Conservation (phyloP, 345 rosid genomes). For the Laguncularia racemosa region DNA sequence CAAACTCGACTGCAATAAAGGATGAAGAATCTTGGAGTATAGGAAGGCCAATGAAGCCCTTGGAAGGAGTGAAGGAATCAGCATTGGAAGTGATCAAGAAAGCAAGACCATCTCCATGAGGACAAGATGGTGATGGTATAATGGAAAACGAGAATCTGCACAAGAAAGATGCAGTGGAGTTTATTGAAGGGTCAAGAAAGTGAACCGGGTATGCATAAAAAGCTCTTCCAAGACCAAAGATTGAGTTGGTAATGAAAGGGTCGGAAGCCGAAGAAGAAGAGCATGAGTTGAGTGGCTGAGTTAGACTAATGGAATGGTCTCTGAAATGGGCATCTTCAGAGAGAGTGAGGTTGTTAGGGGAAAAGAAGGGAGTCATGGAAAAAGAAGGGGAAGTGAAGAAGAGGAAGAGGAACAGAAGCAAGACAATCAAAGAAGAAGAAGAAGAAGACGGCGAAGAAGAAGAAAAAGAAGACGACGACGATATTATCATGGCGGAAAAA, state of each 20-base stretch:
- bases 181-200: conserved; percentile 43
- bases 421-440: conserved; percentile 12
- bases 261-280: conserved; percentile 20
- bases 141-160: conserved; percentile 65
- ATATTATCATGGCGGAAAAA: conserved; percentile 8
- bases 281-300: conserved; percentile 45
- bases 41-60: conserved; percentile 67
- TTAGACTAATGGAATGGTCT: conserved; percentile 51
- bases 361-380: conserved; percentile 21
- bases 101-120: conserved; percentile 70
- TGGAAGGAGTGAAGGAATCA: conserved; percentile 50
- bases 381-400: conserved; percentile 15
- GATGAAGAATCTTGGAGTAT: conserved; percentile 43
- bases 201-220: conserved; percentile 47
- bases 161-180: conserved; percentile 53
- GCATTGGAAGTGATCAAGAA: conserved; percentile 74
- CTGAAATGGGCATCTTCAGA: conserved; percentile 57
- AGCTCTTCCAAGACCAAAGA: conserved; percentile 44
- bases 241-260: conserved; percentile 8
- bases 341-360: conserved; percentile 47
- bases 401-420: conserved; percentile 27
- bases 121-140: conserved; percentile 39
- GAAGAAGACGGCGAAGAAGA: conserved; percentile 16
- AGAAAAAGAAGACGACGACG: background rate
- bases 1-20: conserved; percentile 72